Percentiles rank a stretch among this genome's conserved stretches.
Conservation (phyloP, 805 yeast species). For the Huiozyma sinensis region DNA sequence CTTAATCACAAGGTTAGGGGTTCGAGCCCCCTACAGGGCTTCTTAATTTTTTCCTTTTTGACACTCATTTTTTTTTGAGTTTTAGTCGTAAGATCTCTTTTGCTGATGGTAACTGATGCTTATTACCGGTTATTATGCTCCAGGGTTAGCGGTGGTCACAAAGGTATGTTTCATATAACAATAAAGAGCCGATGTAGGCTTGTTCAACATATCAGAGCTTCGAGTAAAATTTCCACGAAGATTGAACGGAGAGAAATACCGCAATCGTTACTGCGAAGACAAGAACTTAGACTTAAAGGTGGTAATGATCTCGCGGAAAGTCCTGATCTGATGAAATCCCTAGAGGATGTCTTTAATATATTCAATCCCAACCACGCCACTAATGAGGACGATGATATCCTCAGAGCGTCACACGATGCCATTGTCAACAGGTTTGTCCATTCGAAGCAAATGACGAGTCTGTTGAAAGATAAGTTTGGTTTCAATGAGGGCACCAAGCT, state of each 20-base stretch:
- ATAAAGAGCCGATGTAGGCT: neutral
- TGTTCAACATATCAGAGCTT: neutral
- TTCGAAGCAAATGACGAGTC: constrained; percentile 9
- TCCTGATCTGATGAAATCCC: neutral
- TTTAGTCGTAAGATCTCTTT: neutral
- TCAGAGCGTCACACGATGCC: constrained; percentile 3
- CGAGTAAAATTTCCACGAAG: neutral
- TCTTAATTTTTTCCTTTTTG: neutral
- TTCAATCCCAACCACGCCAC: constrained; percentile 17
- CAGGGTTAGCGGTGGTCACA: neutral
- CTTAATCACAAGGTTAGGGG: constrained; percentile 8
- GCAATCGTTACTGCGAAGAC: constrained; percentile 10
- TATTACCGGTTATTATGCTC: neutral
- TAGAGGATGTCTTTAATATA: constrained; percentile 17
- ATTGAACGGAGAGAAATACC: constrained; percentile 10
- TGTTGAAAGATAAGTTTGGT: constrained; percentile 10
- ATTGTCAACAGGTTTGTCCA: constrained; percentile 6
- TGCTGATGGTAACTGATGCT: neutral
- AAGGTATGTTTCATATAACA: neutral
- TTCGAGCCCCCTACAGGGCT: constrained; percentile 9
- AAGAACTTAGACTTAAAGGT: neutral
- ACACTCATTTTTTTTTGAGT: neutral
- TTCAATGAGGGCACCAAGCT: constrained; percentile 1
- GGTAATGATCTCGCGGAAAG: neutral
- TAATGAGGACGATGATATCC: constrained; percentile 19